phyloP scores from a whole-genome alignment of 1,284 basidiomycete genomes.

The Apiotrichum sp. region DNA sequence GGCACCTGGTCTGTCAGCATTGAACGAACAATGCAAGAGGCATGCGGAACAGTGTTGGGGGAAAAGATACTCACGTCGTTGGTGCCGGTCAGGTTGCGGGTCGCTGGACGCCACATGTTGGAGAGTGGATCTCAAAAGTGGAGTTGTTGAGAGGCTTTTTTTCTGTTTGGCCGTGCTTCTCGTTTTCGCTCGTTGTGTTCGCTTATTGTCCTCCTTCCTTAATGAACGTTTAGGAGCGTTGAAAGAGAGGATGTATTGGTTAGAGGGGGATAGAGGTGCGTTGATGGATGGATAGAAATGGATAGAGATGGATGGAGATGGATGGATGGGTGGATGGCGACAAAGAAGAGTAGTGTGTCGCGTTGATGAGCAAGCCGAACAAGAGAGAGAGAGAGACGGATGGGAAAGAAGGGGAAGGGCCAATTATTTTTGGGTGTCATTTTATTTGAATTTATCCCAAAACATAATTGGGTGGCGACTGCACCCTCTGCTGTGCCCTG shows the following conservation, averaged over 20 bases:
- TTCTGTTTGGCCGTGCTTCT: background rate
- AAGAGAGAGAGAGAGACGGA: background rate
- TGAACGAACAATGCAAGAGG: background rate
- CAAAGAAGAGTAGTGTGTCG: background rate
- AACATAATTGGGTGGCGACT: background rate
- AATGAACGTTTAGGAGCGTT: background rate
- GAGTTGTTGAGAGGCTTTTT: background rate
- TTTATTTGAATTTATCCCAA: slow-evolving; percentile 10
- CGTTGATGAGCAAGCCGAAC: background rate
- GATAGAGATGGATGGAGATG: background rate
- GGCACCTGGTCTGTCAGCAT: slow-evolving; percentile 39
- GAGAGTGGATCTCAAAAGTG: background rate
- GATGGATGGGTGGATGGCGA: too few relatives aligned
- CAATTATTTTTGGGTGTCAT: slow-evolving; percentile 1
- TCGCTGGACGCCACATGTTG: slow-evolving; percentile 80
- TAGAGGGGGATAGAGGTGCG: background rate
- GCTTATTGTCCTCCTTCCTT: too few relatives aligned
- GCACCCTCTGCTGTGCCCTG: too few relatives aligned
- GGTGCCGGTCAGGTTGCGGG: slow-evolving; percentile 44
- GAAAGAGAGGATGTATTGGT: slow-evolving; percentile 2
- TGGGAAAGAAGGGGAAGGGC: background rate
- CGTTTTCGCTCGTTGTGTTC: background rate
- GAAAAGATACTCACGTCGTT: slow-evolving; percentile 46
- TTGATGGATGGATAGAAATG: background rate
- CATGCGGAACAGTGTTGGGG: background rate